These are phyloP conservation scores for Russula olivacea DNA, from an alignment of 768 basidiomycete species.

Conservation along the genomic window DNA sequence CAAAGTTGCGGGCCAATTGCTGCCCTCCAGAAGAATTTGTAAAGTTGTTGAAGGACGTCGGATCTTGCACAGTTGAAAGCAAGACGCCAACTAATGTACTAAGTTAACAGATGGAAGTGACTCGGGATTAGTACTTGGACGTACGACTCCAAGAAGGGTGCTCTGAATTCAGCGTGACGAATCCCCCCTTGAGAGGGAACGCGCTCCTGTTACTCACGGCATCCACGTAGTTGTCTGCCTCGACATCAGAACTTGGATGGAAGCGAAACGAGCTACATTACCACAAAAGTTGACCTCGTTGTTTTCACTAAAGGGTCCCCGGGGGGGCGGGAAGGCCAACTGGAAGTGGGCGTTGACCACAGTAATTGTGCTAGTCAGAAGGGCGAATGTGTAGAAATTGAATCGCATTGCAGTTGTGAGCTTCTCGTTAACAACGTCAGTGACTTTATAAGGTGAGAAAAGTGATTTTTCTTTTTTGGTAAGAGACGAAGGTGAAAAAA, in stretches of 20 bases:
- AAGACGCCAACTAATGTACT: conserved; percentile 44
- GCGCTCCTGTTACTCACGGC: conserved; percentile 50
- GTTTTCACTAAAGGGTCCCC: conserved; percentile 61
- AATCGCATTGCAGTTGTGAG: conserved; percentile 31
- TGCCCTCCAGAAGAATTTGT: conserved; percentile 36
- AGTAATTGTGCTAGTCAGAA: conserved; percentile 38
- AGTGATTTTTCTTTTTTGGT: too few species aligned
- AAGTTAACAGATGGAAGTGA: conserved; percentile 4
- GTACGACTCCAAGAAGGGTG: conserved; percentile 58
- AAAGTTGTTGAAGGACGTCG: conserved; percentile 63
- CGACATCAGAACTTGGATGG: not conserved
- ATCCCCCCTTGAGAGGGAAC: conserved; percentile 62
- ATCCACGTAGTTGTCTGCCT: conserved; percentile 55
- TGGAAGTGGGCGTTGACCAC: conserved; percentile 70
- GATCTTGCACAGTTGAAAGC: conserved; percentile 51
- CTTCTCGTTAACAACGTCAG: not conserved
- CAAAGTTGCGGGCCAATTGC: conserved; percentile 42
- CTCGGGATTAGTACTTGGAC: conserved; percentile 23
- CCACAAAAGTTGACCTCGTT: conserved; percentile 64
- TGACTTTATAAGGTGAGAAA: not conserved
- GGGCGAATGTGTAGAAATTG: conserved; percentile 30
- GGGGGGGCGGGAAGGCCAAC: conserved; percentile 65
- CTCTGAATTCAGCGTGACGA: conserved; percentile 59
- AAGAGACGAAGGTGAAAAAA: not conserved
- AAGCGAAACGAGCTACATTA: conserved; percentile 27